phyloP scores from a whole-genome alignment of 106 monocot genomes.

The Hemerocallis citrina region DNA sequence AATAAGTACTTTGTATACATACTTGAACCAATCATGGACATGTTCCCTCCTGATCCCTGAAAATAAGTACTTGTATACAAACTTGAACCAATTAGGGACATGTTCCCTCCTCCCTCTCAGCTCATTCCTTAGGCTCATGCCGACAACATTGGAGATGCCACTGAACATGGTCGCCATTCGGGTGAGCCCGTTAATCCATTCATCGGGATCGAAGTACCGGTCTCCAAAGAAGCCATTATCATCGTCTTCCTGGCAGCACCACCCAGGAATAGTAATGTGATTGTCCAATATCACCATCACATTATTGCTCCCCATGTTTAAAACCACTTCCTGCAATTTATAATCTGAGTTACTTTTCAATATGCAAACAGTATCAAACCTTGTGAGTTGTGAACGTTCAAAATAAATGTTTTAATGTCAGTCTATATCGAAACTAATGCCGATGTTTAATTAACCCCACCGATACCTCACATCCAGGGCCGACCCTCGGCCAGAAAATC shows the following conservation, averaged over 20 bases:
- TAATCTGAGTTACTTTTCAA: too few relatives aligned
- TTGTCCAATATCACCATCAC: conserved; percentile 54
- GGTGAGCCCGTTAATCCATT: conserved; percentile 26
- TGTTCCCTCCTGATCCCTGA: too few relatives aligned
- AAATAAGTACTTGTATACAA: too few relatives aligned
- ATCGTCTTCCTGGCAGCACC: conserved; percentile 36
- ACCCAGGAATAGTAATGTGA: conserved; percentile 41
- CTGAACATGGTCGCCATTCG: conserved; percentile 24
- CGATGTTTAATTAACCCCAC: too few relatives aligned
- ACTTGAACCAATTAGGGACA: conserved; percentile 17
- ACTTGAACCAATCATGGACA: too few relatives aligned
- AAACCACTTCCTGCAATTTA: conserved; percentile 32
- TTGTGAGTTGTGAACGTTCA: too few relatives aligned
- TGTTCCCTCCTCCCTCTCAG: conserved; percentile 14
- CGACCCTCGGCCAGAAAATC: too few relatives aligned
- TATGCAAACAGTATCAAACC: too few relatives aligned
- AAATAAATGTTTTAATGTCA: too few relatives aligned
- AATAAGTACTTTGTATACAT: too few relatives aligned
- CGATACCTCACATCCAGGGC: too few relatives aligned
- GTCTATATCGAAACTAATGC: too few relatives aligned
- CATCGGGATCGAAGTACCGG: conserved; percentile 27
- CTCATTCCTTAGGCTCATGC: conserved; percentile 36
- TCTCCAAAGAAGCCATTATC: conserved; percentile 54
- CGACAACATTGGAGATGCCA: conserved; percentile 10
- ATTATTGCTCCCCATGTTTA: conserved; percentile 12